Base-by-base conservation (phyloP, 768 basidiomycete species). In the Boletus speciosus region DNA sequence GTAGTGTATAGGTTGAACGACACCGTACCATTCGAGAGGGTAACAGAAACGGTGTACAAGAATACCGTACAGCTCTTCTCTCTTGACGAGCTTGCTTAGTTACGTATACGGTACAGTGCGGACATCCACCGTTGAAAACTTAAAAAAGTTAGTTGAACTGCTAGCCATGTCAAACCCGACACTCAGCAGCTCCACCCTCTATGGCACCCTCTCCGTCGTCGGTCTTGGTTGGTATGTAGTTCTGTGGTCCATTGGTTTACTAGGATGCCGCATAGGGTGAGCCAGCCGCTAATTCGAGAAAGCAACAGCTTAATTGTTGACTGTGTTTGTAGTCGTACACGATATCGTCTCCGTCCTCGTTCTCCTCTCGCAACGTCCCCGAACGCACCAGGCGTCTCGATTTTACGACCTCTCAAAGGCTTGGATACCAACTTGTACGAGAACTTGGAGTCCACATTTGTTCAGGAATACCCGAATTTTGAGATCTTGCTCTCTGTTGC, bases 361-460 rank as follows among this genome's bases (percentile, higher is more conserved):
- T 85, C 85, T 6, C 85, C 83, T 31, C 74, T 81, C 34, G 72
- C 81, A 6, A 75, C 77, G n/a, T 74, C 80, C 29, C 67, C 75
- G 10, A 66, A 76, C 16, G 81, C 82, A 4, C 93, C 94, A 11
- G 96, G 94, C 19, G 96, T 98, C 31, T 92, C 94, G 3, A 93
- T 98, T 61, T 78, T 98, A 47, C 84, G 97, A 43, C 97, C 97
- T 7, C 78, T 99, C 47, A 95, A 95, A 69, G 97, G 97, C 14
- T 77, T 99, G 23, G 97, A 99, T 71, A 82, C 88, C 54, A 98
- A 98, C 69, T 80, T 99, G 19, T 98, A 89, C 71, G 94, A 97
- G 74, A 98, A 98, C 69, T 75, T 99, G 47, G 93, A 97, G 71
- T 92, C 93, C 5, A 90, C 91, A 0, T 96, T 98, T 72, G 78